Evolutionary conservation across 169 alveolate genomes (phyloP).

Genomic region (Miamiensis avidus): DNA sequence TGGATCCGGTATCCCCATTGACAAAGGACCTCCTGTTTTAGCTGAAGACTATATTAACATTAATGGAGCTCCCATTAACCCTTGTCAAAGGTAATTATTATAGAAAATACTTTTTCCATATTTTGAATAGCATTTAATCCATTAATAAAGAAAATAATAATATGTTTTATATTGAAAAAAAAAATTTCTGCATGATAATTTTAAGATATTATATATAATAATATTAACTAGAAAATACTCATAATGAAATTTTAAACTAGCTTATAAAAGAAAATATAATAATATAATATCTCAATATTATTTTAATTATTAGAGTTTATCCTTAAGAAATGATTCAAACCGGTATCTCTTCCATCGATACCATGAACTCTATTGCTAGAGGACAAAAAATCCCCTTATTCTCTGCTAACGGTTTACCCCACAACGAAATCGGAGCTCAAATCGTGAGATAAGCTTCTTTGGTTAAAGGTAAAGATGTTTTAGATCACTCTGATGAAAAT

Average conservation of each 20-base stretch:
- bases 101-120: too few relatives aligned
- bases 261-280: too few relatives aligned
- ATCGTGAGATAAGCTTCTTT: slow-evolving; percentile 99
- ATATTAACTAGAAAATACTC: too few relatives aligned
- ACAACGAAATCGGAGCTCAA: slow-evolving; percentile 99
- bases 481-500: slow-evolving; percentile 98
- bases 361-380: slow-evolving; percentile 99
- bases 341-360: slow-evolving; percentile 99
- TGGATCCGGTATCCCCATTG: slow-evolving; percentile 99
- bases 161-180: too few relatives aligned
- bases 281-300: too few relatives aligned
- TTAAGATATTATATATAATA: too few relatives aligned
- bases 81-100: slow-evolving; percentile 79
- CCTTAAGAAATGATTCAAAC: slow-evolving; percentile 99
- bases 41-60: slow-evolving; percentile 98
- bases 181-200: too few relatives aligned
- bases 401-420: slow-evolving; percentile 99
- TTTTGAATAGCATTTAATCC: too few relatives aligned
- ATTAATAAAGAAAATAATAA: too few relatives aligned
- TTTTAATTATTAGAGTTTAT: slow-evolving; percentile 86
- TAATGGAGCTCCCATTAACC: slow-evolving; percentile 98
- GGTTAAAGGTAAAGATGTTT: slow-evolving; percentile 98
- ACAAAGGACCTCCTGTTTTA: slow-evolving; percentile 98
- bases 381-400: slow-evolving; percentile 99
- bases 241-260: too few relatives aligned